A percentile compares a stretch with the other conserved stretches of the same genome.
Conservation (phyloP, 257 asterid genomes). For the Forsythia viridissima region DNA sequence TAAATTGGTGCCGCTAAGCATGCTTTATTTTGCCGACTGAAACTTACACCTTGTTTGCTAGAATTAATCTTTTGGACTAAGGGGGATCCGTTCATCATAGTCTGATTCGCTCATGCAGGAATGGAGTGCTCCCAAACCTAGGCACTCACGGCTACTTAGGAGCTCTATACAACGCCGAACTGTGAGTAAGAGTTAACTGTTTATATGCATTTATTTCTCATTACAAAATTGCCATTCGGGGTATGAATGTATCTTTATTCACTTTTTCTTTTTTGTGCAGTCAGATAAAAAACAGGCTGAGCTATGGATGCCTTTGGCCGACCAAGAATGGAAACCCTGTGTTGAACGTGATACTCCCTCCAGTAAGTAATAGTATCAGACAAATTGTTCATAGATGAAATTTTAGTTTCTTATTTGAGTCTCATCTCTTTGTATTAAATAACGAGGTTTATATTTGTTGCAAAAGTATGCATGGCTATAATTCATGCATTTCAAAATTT, state of each 20-base stretch:
- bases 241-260: not conserved
- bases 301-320: slow-evolving; percentile 75
- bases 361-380: slow-evolving; percentile 42
- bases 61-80: too few relatives aligned
- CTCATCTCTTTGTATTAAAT: not conserved
- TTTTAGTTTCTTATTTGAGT: not conserved
- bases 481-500: not conserved
- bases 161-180: slow-evolving; percentile 70
- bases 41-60: too few relatives aligned
- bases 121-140: slow-evolving; percentile 84
- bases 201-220: not conserved
- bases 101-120: slow-evolving; percentile 46
- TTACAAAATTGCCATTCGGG: too few relatives aligned
- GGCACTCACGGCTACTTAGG: slow-evolving; percentile 78
- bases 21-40: too few relatives aligned
- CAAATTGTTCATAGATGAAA: slow-evolving; percentile 1
- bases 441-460: not conserved
- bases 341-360: slow-evolving; percentile 27
- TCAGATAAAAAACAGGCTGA: slow-evolving; percentile 36
- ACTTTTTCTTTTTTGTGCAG: slow-evolving; percentile 37
- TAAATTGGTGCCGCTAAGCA: too few relatives aligned
- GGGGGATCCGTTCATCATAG: too few relatives aligned
- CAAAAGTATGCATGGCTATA: not conserved
- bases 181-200: slow-evolving; percentile 52
- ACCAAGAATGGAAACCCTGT: slow-evolving; percentile 68